Conservation (phyloP, 2,329 filamentous ascomycete species). For the Trichoderma sp. region DNA sequence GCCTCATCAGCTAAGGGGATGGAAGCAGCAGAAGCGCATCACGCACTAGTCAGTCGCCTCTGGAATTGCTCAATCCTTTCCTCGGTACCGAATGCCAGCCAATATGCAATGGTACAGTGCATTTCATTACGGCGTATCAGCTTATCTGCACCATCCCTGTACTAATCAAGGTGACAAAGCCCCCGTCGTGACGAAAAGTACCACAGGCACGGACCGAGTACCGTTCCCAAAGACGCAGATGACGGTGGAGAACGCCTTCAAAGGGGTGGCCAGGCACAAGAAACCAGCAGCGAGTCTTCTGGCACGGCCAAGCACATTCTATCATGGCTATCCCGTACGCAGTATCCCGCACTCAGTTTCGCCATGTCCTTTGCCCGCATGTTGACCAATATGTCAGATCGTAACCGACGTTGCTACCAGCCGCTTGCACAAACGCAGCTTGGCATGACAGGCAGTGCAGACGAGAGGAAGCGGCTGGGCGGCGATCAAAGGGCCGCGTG, state of each 20-base stretch:
- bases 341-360: constrained; percentile 2
- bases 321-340: constrained; percentile 11
- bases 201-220: constrained; percentile 5
- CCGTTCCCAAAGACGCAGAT: constrained; percentile 4
- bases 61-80: neutral
- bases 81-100: neutral
- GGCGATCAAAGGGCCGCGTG: neutral
- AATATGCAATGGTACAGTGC: neutral
- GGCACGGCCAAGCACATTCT: constrained; percentile 6
- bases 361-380: neutral
- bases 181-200: constrained; percentile 17
- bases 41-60: neutral
- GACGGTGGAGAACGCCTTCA: constrained; percentile 5
- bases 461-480: neutral
- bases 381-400: neutral
- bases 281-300: neutral
- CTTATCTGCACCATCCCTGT: constrained; percentile 14
- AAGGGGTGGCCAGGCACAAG: constrained; percentile 7
- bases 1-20: constrained; percentile 11
- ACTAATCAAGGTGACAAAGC: constrained; percentile 13
- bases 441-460: neutral
- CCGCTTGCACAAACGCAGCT: constrained; percentile 5
- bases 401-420: neutral
- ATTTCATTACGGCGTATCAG: constrained; percentile 8
- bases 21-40: neutral